phyloP scores from a whole-genome alignment of 2,329 filamentous ascomycete genomes.

The Colletotrichum zoysiae region DNA sequence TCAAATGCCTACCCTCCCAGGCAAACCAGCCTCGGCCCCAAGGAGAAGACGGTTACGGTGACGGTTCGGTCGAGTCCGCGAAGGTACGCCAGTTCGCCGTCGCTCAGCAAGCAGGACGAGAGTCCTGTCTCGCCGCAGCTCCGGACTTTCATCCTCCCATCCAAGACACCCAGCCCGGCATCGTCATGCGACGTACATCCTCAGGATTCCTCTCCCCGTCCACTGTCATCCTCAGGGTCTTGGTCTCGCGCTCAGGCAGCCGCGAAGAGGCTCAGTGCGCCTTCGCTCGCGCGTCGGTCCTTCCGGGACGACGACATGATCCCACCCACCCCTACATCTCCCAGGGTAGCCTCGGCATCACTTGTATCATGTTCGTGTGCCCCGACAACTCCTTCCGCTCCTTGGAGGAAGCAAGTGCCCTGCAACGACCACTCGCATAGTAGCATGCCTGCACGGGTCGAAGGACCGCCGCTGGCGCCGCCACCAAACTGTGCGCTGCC shows the following conservation, averaged over 20 bases:
- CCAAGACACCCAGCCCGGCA: conserved; percentile 39
- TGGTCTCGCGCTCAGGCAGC: conserved; percentile 42
- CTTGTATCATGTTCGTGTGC: conserved; percentile 10
- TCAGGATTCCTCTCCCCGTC: conserved; percentile 44
- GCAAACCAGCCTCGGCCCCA: conserved; percentile 36
- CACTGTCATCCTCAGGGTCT: conserved; percentile 52
- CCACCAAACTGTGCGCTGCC: conserved; percentile 68
- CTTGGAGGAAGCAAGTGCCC: conserved; percentile 13
- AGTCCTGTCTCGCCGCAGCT: conserved; percentile 41
- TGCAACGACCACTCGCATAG: conserved; percentile 45
- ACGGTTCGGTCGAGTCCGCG: conserved; percentile 45
- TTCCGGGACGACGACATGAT: conserved; percentile 4
- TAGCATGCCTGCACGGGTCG: conserved; percentile 64
- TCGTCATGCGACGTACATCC: conserved; percentile 38
- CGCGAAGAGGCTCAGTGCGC: conserved; percentile 44
- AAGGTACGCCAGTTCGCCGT: conserved; percentile 49
- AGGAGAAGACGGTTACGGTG: conserved; percentile 28
- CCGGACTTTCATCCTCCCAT: conserved; percentile 39
- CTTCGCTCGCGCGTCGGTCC: conserved; percentile 20
- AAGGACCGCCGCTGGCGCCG: conserved; percentile 66
- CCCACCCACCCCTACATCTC: neutral
- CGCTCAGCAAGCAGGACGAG: conserved; percentile 48
- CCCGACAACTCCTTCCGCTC: conserved; percentile 17
- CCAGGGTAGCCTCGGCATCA: conserved; percentile 9
- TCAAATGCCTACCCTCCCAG: conserved; percentile 38